Conservation (phyloP, 2,329 filamentous ascomycete species). For the Bertia moriformis region DNA sequence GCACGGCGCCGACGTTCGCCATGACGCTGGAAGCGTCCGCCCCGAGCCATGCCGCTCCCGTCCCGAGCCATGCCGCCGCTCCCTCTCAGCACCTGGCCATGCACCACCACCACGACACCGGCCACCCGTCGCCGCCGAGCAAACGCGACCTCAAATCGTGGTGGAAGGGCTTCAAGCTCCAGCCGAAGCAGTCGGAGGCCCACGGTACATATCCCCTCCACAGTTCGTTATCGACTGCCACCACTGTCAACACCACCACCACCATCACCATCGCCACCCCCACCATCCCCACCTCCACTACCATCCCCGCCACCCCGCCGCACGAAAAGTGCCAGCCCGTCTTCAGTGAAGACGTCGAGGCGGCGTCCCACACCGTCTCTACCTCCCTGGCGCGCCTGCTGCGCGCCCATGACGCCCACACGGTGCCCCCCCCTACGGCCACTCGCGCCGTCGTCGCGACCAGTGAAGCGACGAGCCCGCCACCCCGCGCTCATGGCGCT, state of each 20-base stretch:
- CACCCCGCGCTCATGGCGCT: not conserved
- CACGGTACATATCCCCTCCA: constrained; percentile 35
- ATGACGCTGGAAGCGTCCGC: constrained; percentile 3
- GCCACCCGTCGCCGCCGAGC: constrained; percentile 56
- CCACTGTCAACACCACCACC: too few relatives aligned
- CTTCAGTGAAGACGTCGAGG: not conserved
- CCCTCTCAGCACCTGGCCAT: too few relatives aligned
- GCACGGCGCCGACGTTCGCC: too few relatives aligned
- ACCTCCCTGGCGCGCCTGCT: not conserved
- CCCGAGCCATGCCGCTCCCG: constrained; percentile 5
- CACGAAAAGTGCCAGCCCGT: too few relatives aligned
- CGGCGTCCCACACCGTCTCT: not conserved
- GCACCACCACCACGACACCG: constrained; percentile 20
- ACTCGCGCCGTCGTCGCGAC: too few relatives aligned
- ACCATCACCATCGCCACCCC: constrained; percentile 3
- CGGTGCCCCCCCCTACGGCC: not conserved
- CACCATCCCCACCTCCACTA: not conserved
- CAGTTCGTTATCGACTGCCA: too few relatives aligned
- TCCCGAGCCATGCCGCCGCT: constrained; percentile 3
- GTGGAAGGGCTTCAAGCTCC: constrained; percentile 90
- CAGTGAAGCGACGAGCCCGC: too few relatives aligned
- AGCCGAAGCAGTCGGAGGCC: constrained; percentile 39
- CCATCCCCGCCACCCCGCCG: not conserved
- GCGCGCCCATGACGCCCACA: not conserved
- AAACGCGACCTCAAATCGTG: constrained; percentile 84